These are phyloP conservation scores for Boletus pseudopeckii DNA, from an alignment of 768 basidiomycete species.

Conservation along the genomic window DNA sequence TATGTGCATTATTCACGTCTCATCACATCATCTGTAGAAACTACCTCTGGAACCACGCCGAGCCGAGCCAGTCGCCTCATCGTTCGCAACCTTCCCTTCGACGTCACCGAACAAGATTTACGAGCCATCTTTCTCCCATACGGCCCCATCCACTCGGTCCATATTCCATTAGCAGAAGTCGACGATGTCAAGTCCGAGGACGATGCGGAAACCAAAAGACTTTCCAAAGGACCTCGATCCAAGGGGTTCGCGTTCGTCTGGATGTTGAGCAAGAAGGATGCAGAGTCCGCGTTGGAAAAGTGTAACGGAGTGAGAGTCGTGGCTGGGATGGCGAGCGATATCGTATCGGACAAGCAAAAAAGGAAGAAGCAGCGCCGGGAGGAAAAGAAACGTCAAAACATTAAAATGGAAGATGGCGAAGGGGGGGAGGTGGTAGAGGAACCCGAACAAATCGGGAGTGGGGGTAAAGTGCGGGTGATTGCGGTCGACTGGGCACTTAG, in stretches of 20 bases:
- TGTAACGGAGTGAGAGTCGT: slow-evolving; percentile 74
- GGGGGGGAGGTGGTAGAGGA: slow-evolving; percentile 36
- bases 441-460: slow-evolving; percentile 33
- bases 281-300: slow-evolving; percentile 73
- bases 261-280: slow-evolving; percentile 84
- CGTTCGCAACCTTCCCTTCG: slow-evolving; percentile 84
- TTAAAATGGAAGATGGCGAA: slow-evolving; percentile 33
- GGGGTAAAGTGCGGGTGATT: slow-evolving; percentile 56
- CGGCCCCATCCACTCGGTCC: slow-evolving; percentile 83
- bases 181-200: slow-evolving; percentile 28
- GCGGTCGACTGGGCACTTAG: slow-evolving; percentile 97
- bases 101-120: slow-evolving; percentile 81
- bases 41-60: slow-evolving; percentile 43
- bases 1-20: background rate
- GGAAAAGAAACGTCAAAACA: slow-evolving; percentile 41
- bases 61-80: slow-evolving; percentile 81
- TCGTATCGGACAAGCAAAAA: slow-evolving; percentile 64
- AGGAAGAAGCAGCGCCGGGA: slow-evolving; percentile 57
- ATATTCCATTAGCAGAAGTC: slow-evolving; percentile 56
- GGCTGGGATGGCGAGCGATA: slow-evolving; percentile 55
- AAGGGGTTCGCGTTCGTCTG: slow-evolving; percentile 95
- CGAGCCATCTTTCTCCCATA: slow-evolving; percentile 82
- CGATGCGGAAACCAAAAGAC: slow-evolving; percentile 20
- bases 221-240: slow-evolving; percentile 33
- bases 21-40: slow-evolving; percentile 13